Evolutionary conservation across 2,329 filamentous ascomycete genomes (phyloP), one percentile per base, ranked within the genome.

Genomic region (Nemania abortiva): DNA sequence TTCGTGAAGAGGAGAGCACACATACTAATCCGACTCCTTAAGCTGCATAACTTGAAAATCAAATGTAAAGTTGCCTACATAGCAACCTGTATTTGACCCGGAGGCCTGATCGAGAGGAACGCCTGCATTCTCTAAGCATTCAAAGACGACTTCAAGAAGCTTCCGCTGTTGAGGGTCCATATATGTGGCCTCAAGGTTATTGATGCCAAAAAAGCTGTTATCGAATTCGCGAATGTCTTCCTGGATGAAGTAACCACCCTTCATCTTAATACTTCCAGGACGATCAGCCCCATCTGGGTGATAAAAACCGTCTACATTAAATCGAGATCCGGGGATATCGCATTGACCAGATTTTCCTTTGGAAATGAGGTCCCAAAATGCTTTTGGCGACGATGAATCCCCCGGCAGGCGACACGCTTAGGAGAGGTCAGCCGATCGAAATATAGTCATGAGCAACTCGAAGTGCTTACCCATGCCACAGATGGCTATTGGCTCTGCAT

Each of bases 81-180:
- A 78, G 15, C 49, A 52, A 5, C 49, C 49, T 7, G 20, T 15
- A 27, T 52, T 52, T 4, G 49, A 15, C 6, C 49, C 49, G n/a
- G 15, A 20, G 2, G 70, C 5, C 20, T 7, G 6, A 3, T 52
- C 49, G 3, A 52, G 22, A 0, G 74, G 31, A 34, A 34, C 31
- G 31, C 31, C 31, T 34, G 31, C 31, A 3, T 54, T 74, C 42
- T 74, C 70, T 6, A 76, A 53, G 20, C 71, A 72, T 53, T 82
- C 80, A 59, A 78, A 82, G 0, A 79, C 76, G 0, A 77, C 76
- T 63, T 83, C 81, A 1, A 80, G 73, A 1, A 79, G 68, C 29
- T 77, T 71, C 1, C 79, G 75, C 29, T 80, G 79, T 34, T 77
- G 49, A 29, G 49, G 49, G 20, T 52, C 49, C 49, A 52, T 52